Percentiles rank a stretch among this genome's conserved stretches.
Conservation (phyloP, 768 basidiomycete genomes). For the Butyriboletus loyo region DNA sequence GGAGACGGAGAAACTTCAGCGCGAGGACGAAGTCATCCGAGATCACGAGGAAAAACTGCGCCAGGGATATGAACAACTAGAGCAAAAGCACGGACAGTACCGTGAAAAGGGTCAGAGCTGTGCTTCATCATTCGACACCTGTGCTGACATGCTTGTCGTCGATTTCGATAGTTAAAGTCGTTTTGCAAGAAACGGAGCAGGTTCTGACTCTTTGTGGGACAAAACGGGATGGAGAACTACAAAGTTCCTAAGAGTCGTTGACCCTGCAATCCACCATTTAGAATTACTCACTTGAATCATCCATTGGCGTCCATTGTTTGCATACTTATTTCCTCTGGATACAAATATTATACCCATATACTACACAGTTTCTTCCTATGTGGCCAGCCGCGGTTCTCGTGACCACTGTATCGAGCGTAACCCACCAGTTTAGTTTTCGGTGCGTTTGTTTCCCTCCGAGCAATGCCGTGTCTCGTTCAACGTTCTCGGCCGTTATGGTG, state of each 20-base stretch:
- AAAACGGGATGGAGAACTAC: constrained; percentile 35
- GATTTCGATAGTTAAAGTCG: constrained; percentile 34
- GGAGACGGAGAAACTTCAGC: constrained; percentile 41
- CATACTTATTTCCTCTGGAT: not conserved
- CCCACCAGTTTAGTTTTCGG: not conserved
- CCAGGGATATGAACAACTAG: constrained; percentile 37
- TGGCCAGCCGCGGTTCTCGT: not conserved
- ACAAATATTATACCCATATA: not conserved
- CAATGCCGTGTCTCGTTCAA: no score
- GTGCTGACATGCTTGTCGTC: constrained; percentile 7
- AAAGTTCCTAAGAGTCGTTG: not conserved
- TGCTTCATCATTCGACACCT: not conserved
- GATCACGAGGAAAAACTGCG: constrained; percentile 41
- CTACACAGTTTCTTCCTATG: not conserved
- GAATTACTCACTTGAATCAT: not conserved
- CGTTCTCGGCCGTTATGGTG: no score
- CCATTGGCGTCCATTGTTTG: not conserved
- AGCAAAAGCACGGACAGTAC: constrained; percentile 41
- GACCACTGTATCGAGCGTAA: not conserved
- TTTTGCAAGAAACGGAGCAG: constrained; percentile 44
- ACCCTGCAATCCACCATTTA: not conserved
- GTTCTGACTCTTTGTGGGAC: constrained; percentile 44
- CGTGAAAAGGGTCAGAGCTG: constrained; percentile 36
- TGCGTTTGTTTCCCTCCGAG: no score
- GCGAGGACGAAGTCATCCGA: constrained; percentile 39